phyloP scores from a whole-genome alignment of 345 rosid species.

The Eucalyptus caleyi region DNA sequence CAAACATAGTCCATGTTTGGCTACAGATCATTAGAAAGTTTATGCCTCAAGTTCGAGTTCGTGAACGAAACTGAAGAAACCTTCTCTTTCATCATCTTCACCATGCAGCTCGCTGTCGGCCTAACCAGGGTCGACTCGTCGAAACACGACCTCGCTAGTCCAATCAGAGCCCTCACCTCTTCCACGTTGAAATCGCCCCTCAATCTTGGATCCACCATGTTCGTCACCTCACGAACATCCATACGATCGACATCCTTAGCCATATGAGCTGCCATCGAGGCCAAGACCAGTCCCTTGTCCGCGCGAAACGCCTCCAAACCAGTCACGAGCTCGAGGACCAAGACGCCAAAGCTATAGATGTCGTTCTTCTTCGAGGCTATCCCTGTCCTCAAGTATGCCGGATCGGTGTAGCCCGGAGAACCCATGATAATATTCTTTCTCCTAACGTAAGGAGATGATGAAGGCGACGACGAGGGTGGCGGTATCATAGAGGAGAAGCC shows the following conservation, averaged over 20 bases:
- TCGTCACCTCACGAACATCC: background rate
- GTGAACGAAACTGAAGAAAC: background rate
- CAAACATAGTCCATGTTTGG: background rate
- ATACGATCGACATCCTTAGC: background rate
- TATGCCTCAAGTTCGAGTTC: background rate
- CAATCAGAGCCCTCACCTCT: slow-evolving; percentile 14
- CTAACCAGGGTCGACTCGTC: slow-evolving; percentile 1
- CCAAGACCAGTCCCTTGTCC: slow-evolving; percentile 8
- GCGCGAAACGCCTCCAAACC: slow-evolving; percentile 45
- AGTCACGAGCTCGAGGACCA: slow-evolving; percentile 58
- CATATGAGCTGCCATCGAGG: background rate
- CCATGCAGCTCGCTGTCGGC: slow-evolving; percentile 7
- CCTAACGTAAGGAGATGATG: background rate
- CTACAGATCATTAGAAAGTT: background rate
- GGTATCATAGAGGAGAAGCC: slow-evolving; percentile 57
- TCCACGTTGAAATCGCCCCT: slow-evolving; percentile 7
- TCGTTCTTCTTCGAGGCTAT: slow-evolving; percentile 76
- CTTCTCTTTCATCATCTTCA: background rate
- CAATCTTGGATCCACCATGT: slow-evolving; percentile 17
- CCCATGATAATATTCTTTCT: slow-evolving; percentile 53
- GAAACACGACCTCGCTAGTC: slow-evolving; percentile 8
- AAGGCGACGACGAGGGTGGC: background rate
- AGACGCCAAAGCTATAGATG: slow-evolving; percentile 66
- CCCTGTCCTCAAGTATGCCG: slow-evolving; percentile 71
- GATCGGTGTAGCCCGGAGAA: slow-evolving; percentile 83